Evolutionary conservation across 176 grass and related monocot genomes (phyloP), one percentile per base, ranked within the genome.

Genomic region (Rhynchospora breviuscula): DNA sequence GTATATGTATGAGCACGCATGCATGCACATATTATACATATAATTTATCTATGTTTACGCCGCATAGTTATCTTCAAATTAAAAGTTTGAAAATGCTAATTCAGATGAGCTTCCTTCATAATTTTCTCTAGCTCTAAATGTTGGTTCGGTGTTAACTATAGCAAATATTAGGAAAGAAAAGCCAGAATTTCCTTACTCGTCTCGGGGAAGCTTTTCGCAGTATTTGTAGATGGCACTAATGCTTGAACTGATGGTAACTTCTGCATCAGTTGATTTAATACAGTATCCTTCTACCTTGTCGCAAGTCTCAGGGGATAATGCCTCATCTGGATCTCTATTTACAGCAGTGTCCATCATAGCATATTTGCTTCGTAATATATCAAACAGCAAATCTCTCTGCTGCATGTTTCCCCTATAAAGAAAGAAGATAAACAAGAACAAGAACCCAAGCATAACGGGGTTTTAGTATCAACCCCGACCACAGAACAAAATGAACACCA

Each of bases 201-300:
- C 89, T 75, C 87, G 87, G 0, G 89, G 89, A 86, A 94, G 95
- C 51, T 88, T 94, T 46, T 89, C 87, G 81, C 92, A 98, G 68
- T 94, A 98, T 53, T 11, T 75, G 47, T 84, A 67, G 65, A 98
- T 86, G 77, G 91, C 63, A 81, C 65, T 88, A 69, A 93, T 84
- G 79, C 92, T 94, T 54, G 90, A 94, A 66, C 84, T 88, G 61
- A 80, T 49, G 67, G 95, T 93, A 88, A 94, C 70, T 88, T 88
- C 94, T 69, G 95, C 95, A 46, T 92, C 92, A 7, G 95, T 94
- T 87, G 79, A 78, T 74, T 84, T 82, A 83, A 94, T 78, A 67
- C 33, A 63, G 85, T 94, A 98, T 82, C 89, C 90, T 84, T 85
- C 78, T 89, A 72, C 88, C 87, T 97, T 92, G 85, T 91, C 87